Conservation (phyloP, 768 basidiomycete species). For the Pulveroboletus ravenelii region DNA sequence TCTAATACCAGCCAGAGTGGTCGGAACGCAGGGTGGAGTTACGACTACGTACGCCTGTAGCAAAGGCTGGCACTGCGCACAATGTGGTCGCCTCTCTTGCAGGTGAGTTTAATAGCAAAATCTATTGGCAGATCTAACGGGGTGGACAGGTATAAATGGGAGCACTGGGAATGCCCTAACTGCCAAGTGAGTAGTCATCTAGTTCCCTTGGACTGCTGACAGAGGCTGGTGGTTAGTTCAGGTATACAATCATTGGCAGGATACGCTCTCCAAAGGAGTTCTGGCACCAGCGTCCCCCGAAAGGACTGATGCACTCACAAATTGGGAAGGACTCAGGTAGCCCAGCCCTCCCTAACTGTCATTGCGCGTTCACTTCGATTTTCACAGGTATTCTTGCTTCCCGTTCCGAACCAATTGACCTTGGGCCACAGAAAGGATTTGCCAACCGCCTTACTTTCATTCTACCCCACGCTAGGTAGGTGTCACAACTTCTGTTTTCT, state of each 20-base stretch:
- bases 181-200: constrained; percentile 45
- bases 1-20: constrained; percentile 36
- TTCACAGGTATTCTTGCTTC: constrained; percentile 17
- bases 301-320: constrained; percentile 25
- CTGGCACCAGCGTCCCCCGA: constrained; percentile 29
- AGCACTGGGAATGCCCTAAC: constrained; percentile 62
- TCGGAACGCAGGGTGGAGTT: constrained; percentile 29
- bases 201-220: neutral
- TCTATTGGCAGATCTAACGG: neutral
- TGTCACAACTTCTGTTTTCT: neutral
- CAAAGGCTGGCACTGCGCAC: constrained; percentile 63
- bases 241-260: constrained; percentile 16
- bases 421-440: constrained; percentile 21
- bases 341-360: neutral
- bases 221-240: constrained; percentile 8
- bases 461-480: constrained; percentile 45
- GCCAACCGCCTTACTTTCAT: constrained; percentile 44
- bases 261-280: constrained; percentile 34
- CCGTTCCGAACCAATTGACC: constrained; percentile 14
- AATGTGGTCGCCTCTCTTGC: constrained; percentile 70
- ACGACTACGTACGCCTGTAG: constrained; percentile 53
- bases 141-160: constrained; percentile 60
- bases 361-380: neutral
- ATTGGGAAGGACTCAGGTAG: constrained; percentile 30
- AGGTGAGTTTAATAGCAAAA: constrained; percentile 41